These are phyloP conservation scores for Esteya vermicola DNA, from an alignment of 2,329 filamentous ascomycete genomes.

Conservation along the genomic window DNA sequence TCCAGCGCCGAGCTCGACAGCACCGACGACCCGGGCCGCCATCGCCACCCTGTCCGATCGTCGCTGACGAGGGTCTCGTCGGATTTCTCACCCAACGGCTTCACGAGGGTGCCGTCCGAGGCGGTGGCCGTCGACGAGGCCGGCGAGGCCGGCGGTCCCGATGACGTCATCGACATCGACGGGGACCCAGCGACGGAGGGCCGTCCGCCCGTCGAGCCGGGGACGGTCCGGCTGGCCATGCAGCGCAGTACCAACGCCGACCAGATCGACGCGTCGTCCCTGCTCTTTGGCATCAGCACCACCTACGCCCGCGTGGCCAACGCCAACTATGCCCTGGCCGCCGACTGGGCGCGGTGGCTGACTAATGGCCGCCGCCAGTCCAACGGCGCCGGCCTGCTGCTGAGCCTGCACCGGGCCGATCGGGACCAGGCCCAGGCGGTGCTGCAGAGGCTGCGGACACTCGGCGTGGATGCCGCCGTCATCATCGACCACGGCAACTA, in stretches of 20 bases:
- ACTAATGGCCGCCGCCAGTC: constrained; percentile 23
- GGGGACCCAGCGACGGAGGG: too few relatives aligned
- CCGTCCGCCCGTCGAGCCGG: constrained; percentile 5
- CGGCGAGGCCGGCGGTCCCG: background rate
- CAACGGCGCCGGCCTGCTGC: constrained; percentile 28
- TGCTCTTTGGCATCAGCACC: constrained; percentile 28
- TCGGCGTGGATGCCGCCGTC: constrained; percentile 24
- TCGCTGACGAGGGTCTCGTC: constrained; percentile 12
- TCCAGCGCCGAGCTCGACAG: too few relatives aligned
- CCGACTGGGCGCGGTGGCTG: constrained; percentile 30
- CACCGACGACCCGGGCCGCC: background rate
- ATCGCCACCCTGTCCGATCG: too few relatives aligned
- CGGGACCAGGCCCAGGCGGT: constrained; percentile 18
- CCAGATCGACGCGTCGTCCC: constrained; percentile 22
- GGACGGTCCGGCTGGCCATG: constrained; percentile 20
- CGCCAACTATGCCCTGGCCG: constrained; percentile 23
- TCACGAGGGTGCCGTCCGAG: background rate
- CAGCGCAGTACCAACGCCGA: constrained; percentile 16
- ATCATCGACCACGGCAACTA: constrained; percentile 10
- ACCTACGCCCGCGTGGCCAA: constrained; percentile 25
- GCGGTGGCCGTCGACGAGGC: background rate
- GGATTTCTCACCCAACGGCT: constrained; percentile 5
- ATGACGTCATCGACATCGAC: constrained; percentile 6
- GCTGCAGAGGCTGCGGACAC: constrained; percentile 16
- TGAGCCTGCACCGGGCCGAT: constrained; percentile 25